A percentile compares a stretch with the other conserved stretches of the same genome.
phyloP scores from a whole-genome alignment of 495 filamentous ascomycete genomes.

The Penicillium longicatenatum region DNA sequence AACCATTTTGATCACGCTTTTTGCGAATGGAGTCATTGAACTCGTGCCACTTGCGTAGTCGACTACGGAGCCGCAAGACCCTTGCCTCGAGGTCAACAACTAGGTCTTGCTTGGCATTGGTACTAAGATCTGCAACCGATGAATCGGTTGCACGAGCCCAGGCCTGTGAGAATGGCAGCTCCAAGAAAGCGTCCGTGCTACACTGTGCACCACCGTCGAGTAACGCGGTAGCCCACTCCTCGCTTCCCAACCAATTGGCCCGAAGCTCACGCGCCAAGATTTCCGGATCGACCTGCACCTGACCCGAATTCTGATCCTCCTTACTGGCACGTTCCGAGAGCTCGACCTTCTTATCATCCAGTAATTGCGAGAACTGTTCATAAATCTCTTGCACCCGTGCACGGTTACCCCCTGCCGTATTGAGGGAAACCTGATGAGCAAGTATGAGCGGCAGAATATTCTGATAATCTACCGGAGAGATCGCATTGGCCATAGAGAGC shows the following conservation, averaged over 20 bases:
- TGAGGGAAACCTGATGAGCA: conserved; percentile 69
- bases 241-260: conserved; percentile 74
- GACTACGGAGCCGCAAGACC: conserved; percentile 59
- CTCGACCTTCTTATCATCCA: conserved; percentile 55
- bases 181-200: conserved; percentile 62
- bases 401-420: conserved; percentile 44
- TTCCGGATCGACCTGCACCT: conserved; percentile 37
- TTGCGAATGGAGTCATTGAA: conserved; percentile 52
- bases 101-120: conserved; percentile 34
- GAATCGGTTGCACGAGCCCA: conserved; percentile 64
- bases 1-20: conserved; percentile 20
- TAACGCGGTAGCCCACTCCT: conserved; percentile 66
- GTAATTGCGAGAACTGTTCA: conserved; percentile 58
- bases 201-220: conserved; percentile 63
- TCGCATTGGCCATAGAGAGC: conserved; percentile 61
- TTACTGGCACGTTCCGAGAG: conserved; percentile 36
- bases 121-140: conserved; percentile 51
- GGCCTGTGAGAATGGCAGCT: conserved; percentile 63
- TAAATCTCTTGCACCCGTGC: conserved; percentile 50
- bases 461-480: conserved; percentile 60
- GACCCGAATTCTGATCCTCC: conserved; percentile 25
- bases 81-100: conserved; percentile 64
- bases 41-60: conserved; percentile 72
- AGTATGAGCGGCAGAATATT: conserved; percentile 67
- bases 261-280: conserved; percentile 51